Evolutionary conservation across 208 protist species (phyloP), one percentile per base, ranked within the genome.

Genomic region (Leishmania martiniquensis): DNA sequence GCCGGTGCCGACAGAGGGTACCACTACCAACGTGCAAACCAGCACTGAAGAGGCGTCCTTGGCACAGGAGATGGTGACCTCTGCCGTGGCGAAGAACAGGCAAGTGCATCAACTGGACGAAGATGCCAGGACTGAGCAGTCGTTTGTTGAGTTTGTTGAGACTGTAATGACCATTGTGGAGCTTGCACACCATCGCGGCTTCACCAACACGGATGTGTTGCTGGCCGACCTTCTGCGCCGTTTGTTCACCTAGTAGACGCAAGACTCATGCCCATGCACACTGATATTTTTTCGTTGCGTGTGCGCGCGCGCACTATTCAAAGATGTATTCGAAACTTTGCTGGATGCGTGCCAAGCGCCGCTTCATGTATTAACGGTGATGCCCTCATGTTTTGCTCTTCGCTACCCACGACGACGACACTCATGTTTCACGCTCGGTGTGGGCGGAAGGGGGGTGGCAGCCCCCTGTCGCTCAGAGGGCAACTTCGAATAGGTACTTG

Each of bases 141-240:
- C 86, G 9, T 84, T 97, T 63, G 89, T 93, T 45, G 93, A 97
- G 73, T 97, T 95, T 79, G 83, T 94, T 22, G 93, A 97, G 75
- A 85, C 86, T 1, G 22, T 97, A 4, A 87, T 93, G 49, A 75
- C 60, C 1, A 59, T 91, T 20, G 72, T 84, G 4, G 60, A 84
- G 34, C 32, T 83, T 2, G 73, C 47, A 4, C 29, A 76, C 13
- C n/a, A 72, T 39, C 63, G 69, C 10, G 72, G 82, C 34, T 70
- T 39, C 54, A 66, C 60, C 9, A 69, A 73, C 44, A 4, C 75
- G 32, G 25, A 68, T 6, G 39, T 22, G 73, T 37, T 83, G 25
- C 44, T 83, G 67, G 17, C 25, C 17, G 69, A 84, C 39, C 44
- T 84, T 37, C 68, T 77, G 39, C 29, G 37, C 34, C 29, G 29